Base-by-base conservation (phyloP, 2,329 filamentous ascomycete species). In the Trichoderma guizhouense region DNA sequence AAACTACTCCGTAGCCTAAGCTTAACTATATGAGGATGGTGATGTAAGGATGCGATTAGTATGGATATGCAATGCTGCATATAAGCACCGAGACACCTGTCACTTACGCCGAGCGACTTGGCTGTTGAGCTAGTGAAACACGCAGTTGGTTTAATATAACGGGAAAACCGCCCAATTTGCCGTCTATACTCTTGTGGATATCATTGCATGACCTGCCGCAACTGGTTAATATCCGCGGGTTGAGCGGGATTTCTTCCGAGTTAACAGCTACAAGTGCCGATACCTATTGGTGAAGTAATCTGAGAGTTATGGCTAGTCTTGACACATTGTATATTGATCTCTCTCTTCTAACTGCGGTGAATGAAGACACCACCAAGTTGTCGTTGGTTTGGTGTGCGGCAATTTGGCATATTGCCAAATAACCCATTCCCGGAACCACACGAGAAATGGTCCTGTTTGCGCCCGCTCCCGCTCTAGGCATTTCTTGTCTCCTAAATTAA, bases 1-100 rank as follows among this genome's bases (percentile, higher is more conserved):
- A 47, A 47, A 24, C 34, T 21, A 68, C 18, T n/a, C 15, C 15
- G 39, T 43, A 43, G 39, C 28, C 26, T 21, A 14, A 28, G 39
- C 57, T 36, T 69, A 34, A 69, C 66, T 69, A 3, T 12, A 69
- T 51, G 51, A 69, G 66, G 66, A 60, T 69, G 66, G 66, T 69
- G 66, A 36, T 60, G 15, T 1, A 58, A 21, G 32, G 21, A 60
- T 32, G 8, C 24, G 65, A 60, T 68, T 8, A 68, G 6, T 7
- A 34, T 28, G 55, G n/a, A 55, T n/a, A 43, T 55, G 51, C 36
- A 36, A 8, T 43, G 7, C 36, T 30, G 26, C 39, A 18, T 14
- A 47, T 68, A 47, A 65, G 18, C 66, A n/a, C 28, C 28, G 55
- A 32, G 18, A 21, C 21, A 51, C 30, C 21, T 26, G 18, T 36